phyloP scores from a whole-genome alignment of 1,284 basidiomycete species.

The Amylostereum chailletii region DNA sequence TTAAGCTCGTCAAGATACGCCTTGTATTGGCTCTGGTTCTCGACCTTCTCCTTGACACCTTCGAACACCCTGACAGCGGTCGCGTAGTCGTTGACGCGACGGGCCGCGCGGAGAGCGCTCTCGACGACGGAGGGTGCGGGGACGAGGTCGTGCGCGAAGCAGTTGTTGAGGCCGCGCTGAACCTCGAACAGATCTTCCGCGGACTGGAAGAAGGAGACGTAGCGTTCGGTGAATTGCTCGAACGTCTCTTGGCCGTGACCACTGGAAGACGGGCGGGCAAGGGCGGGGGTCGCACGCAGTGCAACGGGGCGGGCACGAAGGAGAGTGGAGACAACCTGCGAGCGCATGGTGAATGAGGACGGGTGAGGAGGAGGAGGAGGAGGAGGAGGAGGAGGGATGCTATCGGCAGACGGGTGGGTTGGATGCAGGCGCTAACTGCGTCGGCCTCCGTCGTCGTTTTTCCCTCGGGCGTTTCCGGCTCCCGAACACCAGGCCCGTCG shows the following conservation, averaged over 20 bases:
- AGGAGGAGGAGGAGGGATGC: constrained; percentile 2
- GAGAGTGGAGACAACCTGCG: constrained; percentile 42
- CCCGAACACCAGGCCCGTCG: neutral
- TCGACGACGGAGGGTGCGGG: constrained; percentile 86
- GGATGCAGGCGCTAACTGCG: neutral
- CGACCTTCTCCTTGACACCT: constrained; percentile 88
- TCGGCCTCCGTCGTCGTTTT: constrained; percentile 8
- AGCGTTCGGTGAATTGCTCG: constrained; percentile 90
- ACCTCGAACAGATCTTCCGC: constrained; percentile 96
- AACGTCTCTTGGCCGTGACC: constrained; percentile 84
- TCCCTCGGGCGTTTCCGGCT: constrained; percentile 7
- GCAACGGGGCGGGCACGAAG: constrained; percentile 42
- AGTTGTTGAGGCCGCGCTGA: constrained; percentile 98
- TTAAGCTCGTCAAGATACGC: constrained; percentile 86
- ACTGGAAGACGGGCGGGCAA: constrained; percentile 37
- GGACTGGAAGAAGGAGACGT: constrained; percentile 87
- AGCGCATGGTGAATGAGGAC: constrained; percentile 25
- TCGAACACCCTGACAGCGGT: constrained; percentile 95
- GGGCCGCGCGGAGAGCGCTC: constrained; percentile 81
- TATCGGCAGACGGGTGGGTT: constrained; percentile 3
- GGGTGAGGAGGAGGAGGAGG: constrained; percentile 10
- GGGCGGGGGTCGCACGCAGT: constrained; percentile 22
- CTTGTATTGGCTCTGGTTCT: constrained; percentile 91
- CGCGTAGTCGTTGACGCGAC: constrained; percentile 94
- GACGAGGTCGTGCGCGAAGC: constrained; percentile 97